Conservation (phyloP, 345 rosid species). For the Eucalyptus rudis region DNA sequence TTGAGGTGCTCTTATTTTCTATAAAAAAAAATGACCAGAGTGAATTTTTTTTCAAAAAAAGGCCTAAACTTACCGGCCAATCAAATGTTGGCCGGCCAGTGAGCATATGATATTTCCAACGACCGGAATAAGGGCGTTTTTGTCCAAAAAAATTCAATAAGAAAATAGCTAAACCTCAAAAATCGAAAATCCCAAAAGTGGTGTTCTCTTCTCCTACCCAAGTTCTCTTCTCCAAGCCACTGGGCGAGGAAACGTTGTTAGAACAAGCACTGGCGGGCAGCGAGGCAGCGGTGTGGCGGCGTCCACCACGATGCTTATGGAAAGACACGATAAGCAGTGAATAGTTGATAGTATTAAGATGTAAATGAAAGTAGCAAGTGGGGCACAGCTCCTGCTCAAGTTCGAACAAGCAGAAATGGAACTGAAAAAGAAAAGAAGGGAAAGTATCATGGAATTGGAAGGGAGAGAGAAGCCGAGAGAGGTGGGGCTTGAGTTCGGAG, state of each 20-base stretch:
- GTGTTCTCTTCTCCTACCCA: neutral
- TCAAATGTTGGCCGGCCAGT: neutral
- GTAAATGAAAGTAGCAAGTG: neutral
- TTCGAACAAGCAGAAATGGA: neutral
- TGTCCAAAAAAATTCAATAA: neutral
- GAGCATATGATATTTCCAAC: neutral
- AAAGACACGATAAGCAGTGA: neutral
- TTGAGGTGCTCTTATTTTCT: too few species aligned
- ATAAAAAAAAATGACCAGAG: too few species aligned
- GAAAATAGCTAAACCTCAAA: neutral
- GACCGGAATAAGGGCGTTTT: neutral
- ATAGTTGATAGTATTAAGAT: neutral
- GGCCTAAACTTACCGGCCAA: neutral
- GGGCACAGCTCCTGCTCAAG: neutral
- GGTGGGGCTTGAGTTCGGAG: conserved; percentile 83
- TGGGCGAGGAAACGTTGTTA: neutral
- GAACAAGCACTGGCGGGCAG: neutral
- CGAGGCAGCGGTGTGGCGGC: neutral
- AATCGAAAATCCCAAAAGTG: neutral
- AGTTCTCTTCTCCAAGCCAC: neutral
- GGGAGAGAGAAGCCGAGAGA: conserved; percentile 80
- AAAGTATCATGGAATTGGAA: conserved; percentile 18
- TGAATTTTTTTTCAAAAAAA: neutral
- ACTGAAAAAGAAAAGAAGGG: neutral
- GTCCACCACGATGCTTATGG: neutral